phyloP scores from a whole-genome alignment of 371 early-diverging fungal species.

The Mortierella sp. region DNA sequence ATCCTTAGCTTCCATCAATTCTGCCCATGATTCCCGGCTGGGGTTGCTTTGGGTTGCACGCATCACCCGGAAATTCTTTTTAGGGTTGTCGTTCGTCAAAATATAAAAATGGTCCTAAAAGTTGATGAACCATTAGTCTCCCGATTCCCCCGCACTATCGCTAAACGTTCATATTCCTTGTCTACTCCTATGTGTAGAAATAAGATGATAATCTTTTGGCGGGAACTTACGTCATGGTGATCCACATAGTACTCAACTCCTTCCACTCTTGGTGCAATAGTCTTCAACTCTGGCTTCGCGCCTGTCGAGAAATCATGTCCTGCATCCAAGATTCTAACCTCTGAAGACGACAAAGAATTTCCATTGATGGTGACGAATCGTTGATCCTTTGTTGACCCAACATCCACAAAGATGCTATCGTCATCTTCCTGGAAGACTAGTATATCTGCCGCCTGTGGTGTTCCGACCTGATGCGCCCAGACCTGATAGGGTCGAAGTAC shows the following conservation, averaged over 20 bases:
- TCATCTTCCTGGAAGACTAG: conserved; percentile 78
- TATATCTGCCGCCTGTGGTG: conserved; percentile 66
- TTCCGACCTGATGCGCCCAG: conserved; percentile 70
- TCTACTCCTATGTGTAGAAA: background rate
- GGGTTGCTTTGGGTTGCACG: conserved; percentile 60
- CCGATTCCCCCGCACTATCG: too few relatives aligned
- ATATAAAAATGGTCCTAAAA: conserved; percentile 75
- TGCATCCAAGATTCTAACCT: conserved; percentile 73
- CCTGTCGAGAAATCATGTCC: conserved; percentile 59
- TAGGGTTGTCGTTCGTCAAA: conserved; percentile 76
- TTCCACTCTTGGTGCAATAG: conserved; percentile 70
- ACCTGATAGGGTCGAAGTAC: conserved; percentile 79
- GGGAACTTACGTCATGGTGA: conserved; percentile 75
- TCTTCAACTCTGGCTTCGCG: conserved; percentile 48
- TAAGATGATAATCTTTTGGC: background rate
- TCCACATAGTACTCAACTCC: conserved; percentile 86
- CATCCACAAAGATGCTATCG: conserved; percentile 82
- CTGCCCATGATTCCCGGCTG: conserved; percentile 66
- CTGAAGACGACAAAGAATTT: conserved; percentile 81
- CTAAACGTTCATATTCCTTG: too few relatives aligned
- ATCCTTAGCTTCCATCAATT: conserved; percentile 69
- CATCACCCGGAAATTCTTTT: conserved; percentile 74
- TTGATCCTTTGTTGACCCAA: conserved; percentile 85
- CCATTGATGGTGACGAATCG: conserved; percentile 80
- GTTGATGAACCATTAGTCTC: too few relatives aligned